These are phyloP conservation scores for Penicillium manginii DNA, from an alignment of 495 filamentous ascomycete species.

Conservation along the genomic window DNA sequence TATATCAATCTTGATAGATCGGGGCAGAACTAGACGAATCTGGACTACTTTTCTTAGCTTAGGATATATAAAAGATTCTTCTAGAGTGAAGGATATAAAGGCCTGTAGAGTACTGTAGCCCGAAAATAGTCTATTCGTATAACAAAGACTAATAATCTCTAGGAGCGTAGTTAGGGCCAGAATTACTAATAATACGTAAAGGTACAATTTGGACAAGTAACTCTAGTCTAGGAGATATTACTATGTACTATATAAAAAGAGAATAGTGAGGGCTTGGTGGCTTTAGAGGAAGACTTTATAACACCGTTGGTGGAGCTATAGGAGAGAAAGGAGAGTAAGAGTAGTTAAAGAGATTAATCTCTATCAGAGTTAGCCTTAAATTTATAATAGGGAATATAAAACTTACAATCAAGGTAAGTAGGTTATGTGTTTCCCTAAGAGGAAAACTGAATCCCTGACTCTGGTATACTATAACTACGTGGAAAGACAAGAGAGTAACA, in stretches of 20 bases:
- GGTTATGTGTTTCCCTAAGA: constrained; percentile 6
- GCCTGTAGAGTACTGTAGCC: constrained; percentile 21
- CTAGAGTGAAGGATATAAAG: constrained; percentile 21
- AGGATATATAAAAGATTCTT: constrained; percentile 3
- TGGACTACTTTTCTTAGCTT: constrained; percentile 17
- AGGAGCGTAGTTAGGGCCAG: constrained; percentile 25
- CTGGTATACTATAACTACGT: background rate
- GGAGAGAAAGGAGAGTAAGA: constrained; percentile 26
- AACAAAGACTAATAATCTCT: constrained; percentile 23
- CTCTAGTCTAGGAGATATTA: constrained; percentile 19
- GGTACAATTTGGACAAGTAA: constrained; percentile 22
- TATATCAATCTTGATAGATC: constrained; percentile 33
- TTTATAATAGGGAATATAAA: background rate
- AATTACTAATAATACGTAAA: constrained; percentile 28
- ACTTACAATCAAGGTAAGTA: background rate
- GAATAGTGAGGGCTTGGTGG: constrained; percentile 31
- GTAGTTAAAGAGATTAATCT: constrained; percentile 14
- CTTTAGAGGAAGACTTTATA: constrained; percentile 41
- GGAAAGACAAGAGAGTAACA: constrained; percentile 22
- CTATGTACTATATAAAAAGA: constrained; percentile 33
- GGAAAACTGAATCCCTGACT: background rate
- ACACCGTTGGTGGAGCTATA: constrained; percentile 24
- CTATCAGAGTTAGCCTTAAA: background rate
- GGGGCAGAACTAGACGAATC: constrained; percentile 26
- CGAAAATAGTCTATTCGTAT: constrained; percentile 33